Percentiles rank a stretch among this genome's conserved stretches.
phyloP scores from a whole-genome alignment of 371 early-diverging fungal genomes.

The Mucor racemosus region DNA sequence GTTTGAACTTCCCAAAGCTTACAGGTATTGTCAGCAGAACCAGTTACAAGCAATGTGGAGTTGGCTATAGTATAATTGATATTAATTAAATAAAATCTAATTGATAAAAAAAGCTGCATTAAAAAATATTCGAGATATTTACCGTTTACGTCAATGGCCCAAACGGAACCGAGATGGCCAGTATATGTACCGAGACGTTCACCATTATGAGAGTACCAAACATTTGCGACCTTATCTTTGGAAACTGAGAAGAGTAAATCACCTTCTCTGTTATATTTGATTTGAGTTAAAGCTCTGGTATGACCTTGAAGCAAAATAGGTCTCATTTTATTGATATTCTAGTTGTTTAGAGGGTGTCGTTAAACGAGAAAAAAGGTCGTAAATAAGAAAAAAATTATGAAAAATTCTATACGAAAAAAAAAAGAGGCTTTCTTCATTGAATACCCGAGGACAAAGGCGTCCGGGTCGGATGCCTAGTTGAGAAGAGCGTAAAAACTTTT shows the following conservation, averaged over 20 bases:
- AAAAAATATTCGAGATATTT: conserved; percentile 14
- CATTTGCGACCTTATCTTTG: conserved; percentile 93
- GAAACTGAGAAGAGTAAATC: conserved; percentile 98
- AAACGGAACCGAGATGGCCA: conserved; percentile 96
- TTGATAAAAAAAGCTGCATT: too few species aligned
- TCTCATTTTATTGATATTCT: conserved; percentile 53
- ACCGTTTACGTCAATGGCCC: conserved; percentile 93
- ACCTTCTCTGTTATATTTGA: conserved; percentile 99
- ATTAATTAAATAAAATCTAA: not conserved
- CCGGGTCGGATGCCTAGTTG: conserved; percentile 9
- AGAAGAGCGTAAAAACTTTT: not conserved
- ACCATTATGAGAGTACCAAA: conserved; percentile 98
- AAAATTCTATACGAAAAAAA: conserved; percentile 16
- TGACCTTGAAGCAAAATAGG: conserved; percentile 98
- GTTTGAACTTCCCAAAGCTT: conserved; percentile 96
- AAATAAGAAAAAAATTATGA: conserved; percentile 19
- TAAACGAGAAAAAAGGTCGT: conserved; percentile 11
- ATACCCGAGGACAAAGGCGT: not conserved
- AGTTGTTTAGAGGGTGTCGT: conserved; percentile 1
- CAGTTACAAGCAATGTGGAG: conserved; percentile 86
- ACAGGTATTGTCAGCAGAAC: conserved; percentile 94
- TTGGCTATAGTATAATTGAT: conserved; percentile 38
- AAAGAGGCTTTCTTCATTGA: conserved; percentile 15
- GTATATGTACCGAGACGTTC: conserved; percentile 96
- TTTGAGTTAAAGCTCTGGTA: conserved; percentile 95